A percentile compares a stretch with the other conserved stretches of the same genome.
phyloP scores from a whole-genome alignment of 192 early-diverging fungal species.

The Coemansia sp. region DNA sequence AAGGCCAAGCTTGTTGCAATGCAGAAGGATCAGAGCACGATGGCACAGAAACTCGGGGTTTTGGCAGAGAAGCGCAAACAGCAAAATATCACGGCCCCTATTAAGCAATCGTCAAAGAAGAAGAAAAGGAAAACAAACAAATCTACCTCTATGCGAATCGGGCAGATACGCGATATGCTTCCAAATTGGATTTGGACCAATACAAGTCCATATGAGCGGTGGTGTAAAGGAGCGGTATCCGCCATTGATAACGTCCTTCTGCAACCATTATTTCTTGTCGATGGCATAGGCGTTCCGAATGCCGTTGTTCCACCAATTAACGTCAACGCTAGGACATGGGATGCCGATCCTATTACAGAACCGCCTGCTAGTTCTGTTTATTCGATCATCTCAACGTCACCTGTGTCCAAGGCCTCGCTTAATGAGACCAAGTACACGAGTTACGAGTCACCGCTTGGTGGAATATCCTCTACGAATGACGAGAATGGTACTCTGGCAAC shows the following conservation, averaged over 20 bases:
- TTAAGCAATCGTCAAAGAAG: neutral
- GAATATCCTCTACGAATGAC: neutral
- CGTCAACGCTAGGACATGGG: neutral
- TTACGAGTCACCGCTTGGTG: constrained; percentile 23
- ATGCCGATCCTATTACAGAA: neutral
- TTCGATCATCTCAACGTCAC: neutral
- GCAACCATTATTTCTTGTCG: constrained; percentile 23
- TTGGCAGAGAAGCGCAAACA: constrained; percentile 30
- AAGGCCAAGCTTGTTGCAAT: constrained; percentile 24
- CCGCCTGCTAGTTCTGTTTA: neutral
- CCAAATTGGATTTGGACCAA: neutral
- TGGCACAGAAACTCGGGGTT: constrained; percentile 14
- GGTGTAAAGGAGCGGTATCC: neutral
- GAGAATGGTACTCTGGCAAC: neutral
- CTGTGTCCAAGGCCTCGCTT: neutral
- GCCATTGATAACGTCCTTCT: constrained; percentile 19
- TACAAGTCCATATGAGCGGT: neutral
- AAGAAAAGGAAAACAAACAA: neutral
- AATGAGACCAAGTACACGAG: neutral
- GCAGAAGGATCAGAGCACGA: constrained; percentile 20
- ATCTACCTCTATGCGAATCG: neutral
- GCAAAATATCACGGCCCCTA: neutral
- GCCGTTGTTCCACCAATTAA: constrained; percentile 1
- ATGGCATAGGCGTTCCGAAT: constrained; percentile 21
- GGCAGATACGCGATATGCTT: neutral